Evolutionary conservation across 2,329 filamentous ascomycete species (phyloP), one percentile per base, ranked within the genome.

Genomic region (Trematosphaeria pertusa): DNA sequence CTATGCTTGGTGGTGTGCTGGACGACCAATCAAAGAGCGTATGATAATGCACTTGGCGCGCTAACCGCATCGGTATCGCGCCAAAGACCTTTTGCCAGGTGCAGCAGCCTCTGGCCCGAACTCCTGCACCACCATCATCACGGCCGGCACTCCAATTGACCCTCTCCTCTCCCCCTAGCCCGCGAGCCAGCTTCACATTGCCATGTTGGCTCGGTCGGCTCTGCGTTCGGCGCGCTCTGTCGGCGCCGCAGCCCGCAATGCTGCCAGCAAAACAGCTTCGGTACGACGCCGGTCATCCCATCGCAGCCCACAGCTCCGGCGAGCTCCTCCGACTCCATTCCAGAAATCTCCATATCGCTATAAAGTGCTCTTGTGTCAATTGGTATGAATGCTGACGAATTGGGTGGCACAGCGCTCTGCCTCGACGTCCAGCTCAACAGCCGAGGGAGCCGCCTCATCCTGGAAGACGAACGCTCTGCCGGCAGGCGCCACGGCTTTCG

Each of bases 191-290:
- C 69, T 65, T 64, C 62, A 61, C 56, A 60, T 57, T 82, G 88
- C 77, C 75, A 97, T 97, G 93, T 87, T 97, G 84, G 88, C 90
- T 81, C 89, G 91, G 84, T 91, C 91, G 79, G 86, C 86, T 80
- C 80, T 95, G 83, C 91, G 91, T 82, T 86, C 89, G 76, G 84
- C 88, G 85, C 91, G 91, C 85, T 83, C 87, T 72, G 83, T 91
- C 81, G 88, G 87, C 81, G 82, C 86, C 77, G 84, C 87, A 87
- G 87, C 91, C 90, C 82, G 86, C 78, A 76, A 71, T 75, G 73
- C 73, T 64, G 71, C 70, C 66, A 71, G 61, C 67, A 75, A 67
- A 64, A 75, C 73, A 61, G 64, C 74, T 66, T 73, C 72, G 72
- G 77, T 79, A 77, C 66, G 72, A 54, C 57, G 47, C 59, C 62